These are phyloP conservation scores for Penicillium robsamsonii DNA, from an alignment of 495 filamentous ascomycete species.

Conservation along the genomic window DNA sequence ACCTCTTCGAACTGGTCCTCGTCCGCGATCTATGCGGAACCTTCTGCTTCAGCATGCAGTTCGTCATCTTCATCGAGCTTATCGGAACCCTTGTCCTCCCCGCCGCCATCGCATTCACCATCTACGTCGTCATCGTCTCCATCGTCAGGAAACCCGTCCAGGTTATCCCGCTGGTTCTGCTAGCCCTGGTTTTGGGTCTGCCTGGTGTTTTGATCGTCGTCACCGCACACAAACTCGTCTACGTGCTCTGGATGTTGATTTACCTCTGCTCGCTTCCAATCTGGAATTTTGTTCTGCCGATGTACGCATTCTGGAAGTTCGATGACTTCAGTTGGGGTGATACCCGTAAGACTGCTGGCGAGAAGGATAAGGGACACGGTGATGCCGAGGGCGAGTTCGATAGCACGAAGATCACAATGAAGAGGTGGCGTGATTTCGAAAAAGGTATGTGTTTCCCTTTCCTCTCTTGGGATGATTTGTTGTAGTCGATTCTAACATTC, in stretches of 20 bases:
- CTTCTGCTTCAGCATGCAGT: conserved; percentile 99
- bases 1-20: conserved; percentile 94
- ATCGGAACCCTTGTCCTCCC: conserved; percentile 92
- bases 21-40: conserved; percentile 97
- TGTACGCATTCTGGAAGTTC: conserved; percentile 99
- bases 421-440: conserved; percentile 96
- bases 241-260: conserved; percentile 95
- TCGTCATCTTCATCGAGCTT: conserved; percentile 94
- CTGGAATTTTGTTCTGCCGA: conserved; percentile 96
- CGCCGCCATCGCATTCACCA: conserved; percentile 93
- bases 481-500: conserved; percentile 7
- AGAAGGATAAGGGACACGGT: conserved; percentile 79
- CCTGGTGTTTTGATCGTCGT: conserved; percentile 91
- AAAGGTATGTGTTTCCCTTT: conserved; percentile 51
- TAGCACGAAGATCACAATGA: conserved; percentile 97
- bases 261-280: conserved; percentile 91
- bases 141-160: conserved; percentile 82
- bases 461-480: background rate
- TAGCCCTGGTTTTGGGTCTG: conserved; percentile 89
- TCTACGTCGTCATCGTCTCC: conserved; percentile 90
- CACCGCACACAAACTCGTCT: conserved; percentile 91
- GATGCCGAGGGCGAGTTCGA: conserved; percentile 96
- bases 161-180: conserved; percentile 85
- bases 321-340: conserved; percentile 99
- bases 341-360: conserved; percentile 91